Base-by-base conservation (phyloP, 345 rosid species). In the Eucalyptus erythrocorys region DNA sequence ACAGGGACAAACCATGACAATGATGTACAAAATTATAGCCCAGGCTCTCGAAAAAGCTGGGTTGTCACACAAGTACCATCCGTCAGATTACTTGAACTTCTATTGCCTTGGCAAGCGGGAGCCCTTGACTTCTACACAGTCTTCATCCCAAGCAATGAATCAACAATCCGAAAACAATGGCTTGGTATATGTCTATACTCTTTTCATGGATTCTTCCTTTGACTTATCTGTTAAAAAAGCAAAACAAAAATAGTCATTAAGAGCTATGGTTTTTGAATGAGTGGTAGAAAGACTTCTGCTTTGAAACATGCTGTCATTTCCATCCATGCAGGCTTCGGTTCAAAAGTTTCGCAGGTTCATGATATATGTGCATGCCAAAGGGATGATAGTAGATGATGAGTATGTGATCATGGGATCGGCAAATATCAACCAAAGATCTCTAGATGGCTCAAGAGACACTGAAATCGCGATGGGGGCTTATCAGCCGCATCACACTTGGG, bases 391-490 rank as follows among this genome's bases (percentile, higher is more conserved):
- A 30, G 97, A 95, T 57, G 96, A 96, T 88, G 98, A 95, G 88
- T 94, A 93, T 87, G 95, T 95, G 87, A 80, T 96, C 48, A 87
- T 96, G 57, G 97, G 97, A 90, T 96, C 95, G 2, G 97, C 97
- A 48, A 96, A 96, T 89, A 94, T 96, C 76, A 96, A 96, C 90
- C 98, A 96, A 90, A 93, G 98, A 91, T 96, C 98, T 37, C 84
- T 96, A 76, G 98, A 95, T 76, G 98, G 98, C 90, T 93, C 98
- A 66, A 92, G 98, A 86, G 98, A 96, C 90, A 96, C 95, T 3
- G 96, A 96, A 89, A 95, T 96, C 26, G 96, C 95, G 6, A 95
- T 94, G 94, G 98, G 98, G 21, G 95, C 96, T 50, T 94, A 95
- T 88, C 97, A 96, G 55, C 95, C 96, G 10, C 88, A 88, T 5